Evolutionary conservation across 495 filamentous ascomycete species (phyloP).

Genomic region (Aspergillus hancockii): DNA sequence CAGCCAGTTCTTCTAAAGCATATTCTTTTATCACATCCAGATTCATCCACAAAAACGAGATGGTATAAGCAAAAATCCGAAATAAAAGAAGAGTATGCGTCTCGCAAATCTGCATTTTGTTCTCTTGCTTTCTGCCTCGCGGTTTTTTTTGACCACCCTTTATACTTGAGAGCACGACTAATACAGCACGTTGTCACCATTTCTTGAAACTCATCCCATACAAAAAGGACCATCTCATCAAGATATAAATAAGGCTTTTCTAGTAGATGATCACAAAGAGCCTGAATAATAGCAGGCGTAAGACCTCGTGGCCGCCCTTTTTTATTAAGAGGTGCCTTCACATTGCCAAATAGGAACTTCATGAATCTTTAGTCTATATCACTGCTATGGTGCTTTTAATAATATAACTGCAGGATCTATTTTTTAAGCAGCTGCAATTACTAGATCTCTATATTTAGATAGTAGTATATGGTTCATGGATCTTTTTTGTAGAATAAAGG

Average conservation of each 20-base stretch:
- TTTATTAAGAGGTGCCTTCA: constrained; percentile 24
- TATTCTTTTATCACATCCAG: constrained; percentile 30
- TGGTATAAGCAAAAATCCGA: neutral
- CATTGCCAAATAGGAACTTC: constrained; percentile 27
- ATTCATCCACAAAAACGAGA: constrained; percentile 25
- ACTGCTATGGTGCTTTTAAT: too few species aligned
- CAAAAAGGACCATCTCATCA: constrained; percentile 35
- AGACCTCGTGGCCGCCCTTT: constrained; percentile 22
- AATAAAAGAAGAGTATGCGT: neutral
- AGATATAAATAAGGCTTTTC: constrained; percentile 34
- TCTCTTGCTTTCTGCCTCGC: neutral
- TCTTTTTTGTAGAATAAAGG: too few species aligned
- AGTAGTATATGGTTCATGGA: too few species aligned
- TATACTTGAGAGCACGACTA: neutral
- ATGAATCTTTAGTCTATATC: too few species aligned
- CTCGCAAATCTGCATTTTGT: neutral
- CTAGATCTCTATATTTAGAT: too few species aligned
- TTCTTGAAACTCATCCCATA: constrained; percentile 32
- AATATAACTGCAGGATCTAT: too few species aligned
- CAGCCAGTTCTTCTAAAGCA: constrained; percentile 26
- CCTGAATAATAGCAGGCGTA: constrained; percentile 27
- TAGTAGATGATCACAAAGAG: constrained; percentile 30
- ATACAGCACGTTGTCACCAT: neutral
- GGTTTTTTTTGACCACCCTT: neutral
- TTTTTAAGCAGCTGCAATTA: too few species aligned